Base-by-base conservation (phyloP, 2,329 filamentous ascomycete genomes). In the Trichoderma brevicompactum region DNA sequence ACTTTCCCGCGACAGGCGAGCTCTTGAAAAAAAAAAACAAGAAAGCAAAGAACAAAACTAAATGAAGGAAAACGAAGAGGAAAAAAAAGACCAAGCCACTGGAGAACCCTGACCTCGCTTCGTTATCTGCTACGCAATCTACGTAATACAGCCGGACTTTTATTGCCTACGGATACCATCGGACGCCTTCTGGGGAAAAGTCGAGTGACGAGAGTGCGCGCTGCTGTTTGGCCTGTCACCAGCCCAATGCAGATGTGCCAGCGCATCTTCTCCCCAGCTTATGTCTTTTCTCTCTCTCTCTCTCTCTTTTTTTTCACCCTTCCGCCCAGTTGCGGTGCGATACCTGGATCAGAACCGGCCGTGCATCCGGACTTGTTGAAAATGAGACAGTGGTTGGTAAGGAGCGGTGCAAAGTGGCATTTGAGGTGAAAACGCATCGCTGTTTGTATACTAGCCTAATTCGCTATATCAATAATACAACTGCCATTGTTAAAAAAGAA, bases 381-480 rank as follows among this genome's bases (percentile, higher is more conserved):
- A 28, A 5, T 28, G 23, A 28, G 23, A 28, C 23, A 28, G 17
- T 48, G 19, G n/a, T 34, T 56, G 32, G 34, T 46, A 23, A 34
- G 32, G 46, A 43, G 44, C 43, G 52, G 52, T 34, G 43, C 34
- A 50, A 52, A 46, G 50, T 34, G 61, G 52, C 50, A 56, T 28
- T 56, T 15, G 52, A 56, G 19, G 40, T 55, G 61, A 49, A 49
- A 12, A 43, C 23, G 23, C 23, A 28, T 28, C 23, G 23, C 23
- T 28, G 36, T 49, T 55, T 64, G 61, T 64, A 64, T 64, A 56
- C 19, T 64, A 64, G 61, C 13, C 34, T 46, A 38, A 64, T 56
- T 23, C 36, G 34, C 43, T 49, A 40, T 48, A 43, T 56, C 23
- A 43, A 32, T 23, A 48, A 56, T 56, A 64, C 17, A 49, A 15